These are phyloP conservation scores for Salix caprea DNA, from an alignment of 345 rosid species.

Conservation along the genomic window DNA sequence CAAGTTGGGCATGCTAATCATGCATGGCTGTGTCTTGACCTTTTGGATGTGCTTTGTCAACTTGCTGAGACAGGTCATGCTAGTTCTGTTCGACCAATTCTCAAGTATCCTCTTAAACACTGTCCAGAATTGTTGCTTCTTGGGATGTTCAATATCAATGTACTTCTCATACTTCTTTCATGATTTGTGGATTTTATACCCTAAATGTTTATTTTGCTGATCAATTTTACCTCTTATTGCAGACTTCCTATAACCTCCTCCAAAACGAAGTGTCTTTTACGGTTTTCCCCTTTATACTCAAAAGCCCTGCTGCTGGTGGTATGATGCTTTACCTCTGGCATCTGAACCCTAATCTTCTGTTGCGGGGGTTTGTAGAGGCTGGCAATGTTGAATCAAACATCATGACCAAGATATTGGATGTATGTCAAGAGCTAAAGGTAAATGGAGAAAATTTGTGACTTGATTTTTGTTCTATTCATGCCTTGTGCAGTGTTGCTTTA, in stretches of 20 bases:
- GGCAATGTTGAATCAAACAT: conserved; percentile 51
- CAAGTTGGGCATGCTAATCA: conserved; percentile 68
- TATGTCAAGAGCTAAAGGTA: conserved; percentile 84
- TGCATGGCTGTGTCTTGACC: conserved; percentile 93
- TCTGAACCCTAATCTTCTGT: conserved; percentile 58
- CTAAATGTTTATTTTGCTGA: conserved; percentile 1
- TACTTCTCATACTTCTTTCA: conserved; percentile 21
- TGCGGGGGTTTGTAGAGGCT: conserved; percentile 66
- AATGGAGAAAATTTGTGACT: not conserved
- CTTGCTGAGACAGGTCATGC: conserved; percentile 86
- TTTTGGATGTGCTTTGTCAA: conserved; percentile 77
- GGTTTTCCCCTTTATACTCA: conserved; percentile 63
- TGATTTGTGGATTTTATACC: not conserved
- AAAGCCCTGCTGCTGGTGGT: conserved; percentile 42
- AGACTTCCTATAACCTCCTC: conserved; percentile 83
- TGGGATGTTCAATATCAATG: conserved; percentile 80
- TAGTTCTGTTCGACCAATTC: conserved; percentile 55
- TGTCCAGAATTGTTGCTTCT: conserved; percentile 88
- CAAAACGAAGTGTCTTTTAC: conserved; percentile 63
- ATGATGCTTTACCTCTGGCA: conserved; percentile 74
- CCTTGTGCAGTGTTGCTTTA: not conserved
- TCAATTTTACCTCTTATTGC: conserved; percentile 22
- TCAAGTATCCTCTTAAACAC: conserved; percentile 71
- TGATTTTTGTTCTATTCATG: not conserved
- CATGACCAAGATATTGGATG: conserved; percentile 57